Evolutionary conservation across 202 grass and related monocot genomes (phyloP).

Genomic region (Setaria viridis): DNA sequence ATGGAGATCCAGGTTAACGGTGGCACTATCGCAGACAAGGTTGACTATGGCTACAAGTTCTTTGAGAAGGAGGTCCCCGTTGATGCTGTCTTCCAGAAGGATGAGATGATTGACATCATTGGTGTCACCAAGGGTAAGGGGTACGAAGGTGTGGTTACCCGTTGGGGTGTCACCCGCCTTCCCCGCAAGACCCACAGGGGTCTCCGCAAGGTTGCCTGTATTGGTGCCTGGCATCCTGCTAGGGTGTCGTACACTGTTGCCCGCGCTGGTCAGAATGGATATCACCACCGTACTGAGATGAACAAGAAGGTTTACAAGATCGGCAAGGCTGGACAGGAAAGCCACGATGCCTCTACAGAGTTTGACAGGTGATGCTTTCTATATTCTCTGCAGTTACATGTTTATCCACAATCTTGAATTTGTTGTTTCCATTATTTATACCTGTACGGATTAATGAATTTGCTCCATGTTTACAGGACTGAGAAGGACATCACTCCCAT

Average conservation of each 20-base stretch:
- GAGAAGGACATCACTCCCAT: slow-evolving; percentile 97
- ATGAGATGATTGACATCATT: slow-evolving; percentile 92
- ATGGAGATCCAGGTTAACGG: slow-evolving; percentile 97
- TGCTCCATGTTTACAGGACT: slow-evolving; percentile 45
- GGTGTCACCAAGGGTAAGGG: slow-evolving; percentile 97
- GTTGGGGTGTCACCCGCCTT: slow-evolving; percentile 93
- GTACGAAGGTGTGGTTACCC: slow-evolving; percentile 91
- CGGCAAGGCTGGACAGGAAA: slow-evolving; percentile 72
- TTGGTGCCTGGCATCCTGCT: slow-evolving; percentile 94
- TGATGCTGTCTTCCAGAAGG: slow-evolving; percentile 85
- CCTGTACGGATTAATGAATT: neutral
- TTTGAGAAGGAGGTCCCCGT: slow-evolving; percentile 87
- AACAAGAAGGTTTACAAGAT: slow-evolving; percentile 96
- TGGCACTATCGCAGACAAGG: slow-evolving; percentile 80
- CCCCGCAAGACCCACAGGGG: slow-evolving; percentile 96
- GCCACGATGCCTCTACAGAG: slow-evolving; percentile 68
- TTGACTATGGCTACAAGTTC: slow-evolving; percentile 77
- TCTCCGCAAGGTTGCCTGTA: slow-evolving; percentile 96
- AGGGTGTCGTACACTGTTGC: slow-evolving; percentile 94
- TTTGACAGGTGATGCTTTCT: slow-evolving; percentile 67
- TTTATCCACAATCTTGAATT: neutral
- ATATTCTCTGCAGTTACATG: neutral
- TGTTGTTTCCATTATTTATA: neutral
- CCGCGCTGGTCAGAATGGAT: slow-evolving; percentile 90
- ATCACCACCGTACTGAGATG: slow-evolving; percentile 92